These are phyloP conservation scores for Penicillium turbatum DNA, from an alignment of 495 filamentous ascomycete species.

Conservation along the genomic window DNA sequence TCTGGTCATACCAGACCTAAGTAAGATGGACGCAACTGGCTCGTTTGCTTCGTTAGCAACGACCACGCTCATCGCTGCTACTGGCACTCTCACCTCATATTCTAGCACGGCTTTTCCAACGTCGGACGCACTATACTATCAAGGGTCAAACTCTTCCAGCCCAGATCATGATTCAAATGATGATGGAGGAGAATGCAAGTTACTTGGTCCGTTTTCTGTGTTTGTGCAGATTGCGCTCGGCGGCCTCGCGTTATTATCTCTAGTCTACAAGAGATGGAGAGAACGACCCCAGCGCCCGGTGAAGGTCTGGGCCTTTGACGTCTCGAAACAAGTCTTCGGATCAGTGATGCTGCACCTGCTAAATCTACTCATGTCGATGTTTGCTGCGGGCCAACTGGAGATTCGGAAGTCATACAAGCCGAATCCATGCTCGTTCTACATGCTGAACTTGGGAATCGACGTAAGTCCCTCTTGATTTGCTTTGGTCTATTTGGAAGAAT, in stretches of 20 bases:
- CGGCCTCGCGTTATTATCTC: constrained; percentile 69
- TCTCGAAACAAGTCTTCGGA: constrained; percentile 95
- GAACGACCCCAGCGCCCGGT: constrained; percentile 88
- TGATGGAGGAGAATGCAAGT: constrained; percentile 66
- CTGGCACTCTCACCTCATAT: constrained; percentile 4
- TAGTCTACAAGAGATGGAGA: constrained; percentile 90
- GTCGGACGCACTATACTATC: constrained; percentile 12
- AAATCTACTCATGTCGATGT: constrained; percentile 93
- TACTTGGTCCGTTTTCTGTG: constrained; percentile 83
- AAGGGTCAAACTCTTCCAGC: constrained; percentile 12
- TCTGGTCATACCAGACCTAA: background rate
- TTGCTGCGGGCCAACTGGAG: constrained; percentile 73
- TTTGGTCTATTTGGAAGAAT: background rate
- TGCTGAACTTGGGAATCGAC: constrained; percentile 91
- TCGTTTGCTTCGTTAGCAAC: constrained; percentile 20
- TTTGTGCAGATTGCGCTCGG: constrained; percentile 88
- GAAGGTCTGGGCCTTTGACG: constrained; percentile 96
- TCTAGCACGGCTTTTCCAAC: constrained; percentile 6
- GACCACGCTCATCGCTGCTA: constrained; percentile 18
- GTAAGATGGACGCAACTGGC: constrained; percentile 9
- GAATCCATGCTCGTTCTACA: constrained; percentile 94
- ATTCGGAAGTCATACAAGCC: constrained; percentile 61
- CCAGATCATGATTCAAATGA: constrained; percentile 20
- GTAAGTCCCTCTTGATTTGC: constrained; percentile 52
- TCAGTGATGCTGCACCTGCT: constrained; percentile 83